Base-by-base conservation (phyloP, 768 basidiomycete genomes). In the Leccinum broughii region DNA sequence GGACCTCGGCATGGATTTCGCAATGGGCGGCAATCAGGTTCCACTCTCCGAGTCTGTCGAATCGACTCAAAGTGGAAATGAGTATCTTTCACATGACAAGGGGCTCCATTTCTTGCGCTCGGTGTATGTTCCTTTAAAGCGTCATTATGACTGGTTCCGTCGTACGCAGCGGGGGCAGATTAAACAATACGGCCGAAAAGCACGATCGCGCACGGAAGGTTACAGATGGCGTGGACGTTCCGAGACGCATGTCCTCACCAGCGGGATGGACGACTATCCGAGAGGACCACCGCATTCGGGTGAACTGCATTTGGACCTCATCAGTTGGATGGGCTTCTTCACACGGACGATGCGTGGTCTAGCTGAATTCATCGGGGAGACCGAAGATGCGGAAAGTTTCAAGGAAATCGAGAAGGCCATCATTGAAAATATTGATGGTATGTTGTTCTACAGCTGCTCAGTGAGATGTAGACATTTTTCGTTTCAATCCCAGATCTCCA, bases 311-410 rank as follows among this genome's bases (percentile, higher is more conserved):
- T 73, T 98, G 60, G 95, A 98, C 74, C 76, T 98, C 59, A 92
- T 95, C 63, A 89, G 90, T 32, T 98, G 95, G 95, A 93, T 98
- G 87, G 95, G 85, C 4, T 97, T 94, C 80, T 98, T 98, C 75
- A 85, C 92, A 35, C 81, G 89, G 64, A 98, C 95, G 30, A 98
- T 98, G 95, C 83, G 81, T 55, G 90, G 90, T 51, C 90, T 98
- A 59, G 89, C 95, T 0, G 87, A 84, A 60, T 96, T 90, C 71
- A 78, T 96, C 15, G 93, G 90, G 1, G 90, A 96, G 73, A 77
- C 73, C n/a, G 93, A 95, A 34, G 95, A 98, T 68, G 84, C 82
- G 56, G 75, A 77, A n/a, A 88, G 88, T 30, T 98, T 88, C 67
- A 77, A 74, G 46, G 85, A 87, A 61, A 89, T 92, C 55, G 92